Evolutionary conservation across 768 basidiomycete species (phyloP).

Genomic region (Collybia nuda): DNA sequence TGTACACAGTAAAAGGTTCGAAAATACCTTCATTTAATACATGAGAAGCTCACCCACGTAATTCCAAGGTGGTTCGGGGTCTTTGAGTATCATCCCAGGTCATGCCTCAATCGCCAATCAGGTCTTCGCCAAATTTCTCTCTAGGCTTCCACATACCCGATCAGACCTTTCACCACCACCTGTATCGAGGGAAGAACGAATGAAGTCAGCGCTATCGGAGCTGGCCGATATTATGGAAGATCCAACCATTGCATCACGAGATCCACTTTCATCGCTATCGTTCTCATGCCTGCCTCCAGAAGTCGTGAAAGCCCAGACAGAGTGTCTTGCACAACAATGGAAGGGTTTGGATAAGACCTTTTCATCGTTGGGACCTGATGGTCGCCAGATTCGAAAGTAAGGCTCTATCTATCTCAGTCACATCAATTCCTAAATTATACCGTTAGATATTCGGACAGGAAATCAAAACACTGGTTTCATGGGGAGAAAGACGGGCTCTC

Average conservation of each 20-base stretch:
- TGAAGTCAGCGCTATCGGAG: conserved; percentile 50
- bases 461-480: conserved; percentile 63
- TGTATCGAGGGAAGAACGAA: conserved; percentile 41
- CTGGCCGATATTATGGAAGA: conserved; percentile 53
- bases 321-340: conserved; percentile 44
- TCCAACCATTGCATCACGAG: conserved; percentile 43
- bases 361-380: conserved; percentile 56
- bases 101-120: conserved; percentile 64
- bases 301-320: conserved; percentile 49
- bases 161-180: conserved; percentile 45
- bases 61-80: conserved; percentile 51
- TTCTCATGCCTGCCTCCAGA: conserved; percentile 64
- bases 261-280: conserved; percentile 63
- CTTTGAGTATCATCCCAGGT: conserved; percentile 53
- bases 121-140: conserved; percentile 61
- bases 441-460: conserved; percentile 57
- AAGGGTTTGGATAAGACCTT: conserved; percentile 47
- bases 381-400: conserved; percentile 62
- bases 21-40: background rate
- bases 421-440: conserved; percentile 1
- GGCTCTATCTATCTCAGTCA: conserved; percentile 16
- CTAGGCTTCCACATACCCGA: conserved; percentile 46
- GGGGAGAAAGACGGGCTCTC: conserved; percentile 55
- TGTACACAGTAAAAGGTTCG: conserved; percentile 65
- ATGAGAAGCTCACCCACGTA: background rate